Conservation (phyloP, 768 basidiomycete species). For the Hypholoma fasciculare region DNA sequence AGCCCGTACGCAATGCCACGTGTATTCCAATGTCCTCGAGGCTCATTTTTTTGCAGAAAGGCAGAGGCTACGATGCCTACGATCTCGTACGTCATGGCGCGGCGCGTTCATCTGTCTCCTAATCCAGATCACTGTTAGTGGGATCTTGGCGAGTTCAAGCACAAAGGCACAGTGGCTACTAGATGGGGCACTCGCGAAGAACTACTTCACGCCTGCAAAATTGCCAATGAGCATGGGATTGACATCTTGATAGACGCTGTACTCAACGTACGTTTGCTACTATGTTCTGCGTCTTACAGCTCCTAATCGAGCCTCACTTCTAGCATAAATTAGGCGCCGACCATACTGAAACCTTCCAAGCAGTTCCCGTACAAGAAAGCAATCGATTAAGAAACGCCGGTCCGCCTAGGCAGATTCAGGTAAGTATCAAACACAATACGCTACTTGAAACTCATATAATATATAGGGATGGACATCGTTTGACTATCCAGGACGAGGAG, state of each 20-base stretch:
- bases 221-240: slow-evolving; percentile 69
- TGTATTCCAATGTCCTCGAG: neutral
- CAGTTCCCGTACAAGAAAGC: slow-evolving; percentile 66
- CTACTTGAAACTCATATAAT: neutral
- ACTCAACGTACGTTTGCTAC: slow-evolving; percentile 61
- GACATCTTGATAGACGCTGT: slow-evolving; percentile 86
- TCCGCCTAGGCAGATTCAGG: slow-evolving; percentile 65
- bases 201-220: slow-evolving; percentile 64
- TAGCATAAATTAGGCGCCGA: slow-evolving; percentile 90
- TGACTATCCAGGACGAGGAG: slow-evolving; percentile 74
- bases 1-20: slow-evolving; percentile 39
- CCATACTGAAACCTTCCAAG: slow-evolving; percentile 64
- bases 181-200: slow-evolving; percentile 90
- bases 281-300: neutral
- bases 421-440: slow-evolving; percentile 23
- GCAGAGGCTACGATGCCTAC: slow-evolving; percentile 85
- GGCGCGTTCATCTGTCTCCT: neutral
- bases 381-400: slow-evolving; percentile 67
- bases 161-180: slow-evolving; percentile 69
- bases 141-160: slow-evolving; percentile 86
- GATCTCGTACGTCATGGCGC: slow-evolving; percentile 56
- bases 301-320: slow-evolving; percentile 9
- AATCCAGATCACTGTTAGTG: slow-evolving; percentile 46
- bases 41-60: slow-evolving; percentile 41
- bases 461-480: slow-evolving; percentile 83